Conservation (phyloP, 257 asterid genomes). For the Solanum dulcamara region DNA sequence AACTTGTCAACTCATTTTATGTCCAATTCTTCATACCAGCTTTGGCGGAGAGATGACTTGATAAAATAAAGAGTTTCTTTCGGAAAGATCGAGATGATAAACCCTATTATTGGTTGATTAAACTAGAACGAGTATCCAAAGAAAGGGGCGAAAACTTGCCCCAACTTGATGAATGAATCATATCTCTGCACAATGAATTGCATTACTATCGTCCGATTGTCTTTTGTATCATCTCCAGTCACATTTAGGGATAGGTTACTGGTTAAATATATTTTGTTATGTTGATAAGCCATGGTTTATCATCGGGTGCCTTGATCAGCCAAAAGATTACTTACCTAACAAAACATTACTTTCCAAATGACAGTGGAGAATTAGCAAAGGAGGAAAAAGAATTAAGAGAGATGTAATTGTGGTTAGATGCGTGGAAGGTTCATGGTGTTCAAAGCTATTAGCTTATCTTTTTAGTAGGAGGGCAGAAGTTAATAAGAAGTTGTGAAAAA, state of each 20-base stretch:
- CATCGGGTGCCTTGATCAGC: not conserved
- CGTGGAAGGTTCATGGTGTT: not conserved
- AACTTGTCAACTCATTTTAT: not conserved
- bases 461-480: not conserved
- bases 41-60: not conserved
- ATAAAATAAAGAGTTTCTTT: not conserved
- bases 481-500: not conserved
- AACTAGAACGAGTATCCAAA: not conserved
- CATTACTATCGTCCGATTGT: not conserved
- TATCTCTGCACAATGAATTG: not conserved
- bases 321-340: not conserved
- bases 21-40: not conserved
- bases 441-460: not conserved
- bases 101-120: not conserved
- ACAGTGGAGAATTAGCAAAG: not conserved
- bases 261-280: not conserved
- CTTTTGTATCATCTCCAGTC: not conserved
- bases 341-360: not conserved
- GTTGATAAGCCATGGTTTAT: not conserved
- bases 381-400: not conserved
- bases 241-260: not conserved
- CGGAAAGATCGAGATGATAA: not conserved
- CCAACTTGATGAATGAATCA: not conserved
- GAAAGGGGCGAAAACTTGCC: not conserved
- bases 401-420: not conserved